Evolutionary conservation across 2,329 filamentous ascomycete genomes (phyloP), one percentile per base, ranked within the genome.

Genomic region (Trichoderma asperellum): DNA sequence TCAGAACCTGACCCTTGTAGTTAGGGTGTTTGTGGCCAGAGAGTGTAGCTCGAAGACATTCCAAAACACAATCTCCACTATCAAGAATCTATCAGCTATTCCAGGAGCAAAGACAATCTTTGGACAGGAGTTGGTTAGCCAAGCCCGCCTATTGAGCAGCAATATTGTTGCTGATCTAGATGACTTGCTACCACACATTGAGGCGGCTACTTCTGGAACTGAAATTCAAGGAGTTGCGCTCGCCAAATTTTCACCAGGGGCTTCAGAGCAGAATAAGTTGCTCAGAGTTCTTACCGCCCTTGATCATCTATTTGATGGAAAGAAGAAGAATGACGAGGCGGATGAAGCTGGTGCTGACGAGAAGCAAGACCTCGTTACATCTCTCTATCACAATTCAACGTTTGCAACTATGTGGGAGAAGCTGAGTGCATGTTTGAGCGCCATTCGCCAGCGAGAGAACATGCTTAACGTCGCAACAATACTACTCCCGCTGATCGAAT

Each of bases 1-100:
- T 35, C 88, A 94, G 77, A 97, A 98, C 77, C 87, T 99, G 68
- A 92, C 92, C 70, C 85, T 98, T 69, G 94, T 99, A n/a, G 92
- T 98, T 74, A 96, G 96, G 78, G 97, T 99, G 69, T 92, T 99
- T 73, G 93, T 97, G 55, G 95, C 95, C 72, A 91, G 94, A 60
- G 96, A 99, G 80, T 99, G 96, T 81, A 97, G 93, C 77, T 94
- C 93, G 72, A 97, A 97, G 84, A 98, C 96, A 0, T 99, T 99
- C 86, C 92, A 96, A 77, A 96, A 98, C 79, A 98, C 96, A 0
- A 87, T 99, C 66, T 96, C 95, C 18, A 96, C 96, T n/a, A 97
- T 99, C 84, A 98, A 97, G 83, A 97, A 98, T 76, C 86, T 99
- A 55, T 98, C 94, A 5, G 91, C 92, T 49, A 96, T 99, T 71